Evolutionary conservation across 2,329 filamentous ascomycete species (phyloP).

Genomic region (Cryoendolithus antarcticus): DNA sequence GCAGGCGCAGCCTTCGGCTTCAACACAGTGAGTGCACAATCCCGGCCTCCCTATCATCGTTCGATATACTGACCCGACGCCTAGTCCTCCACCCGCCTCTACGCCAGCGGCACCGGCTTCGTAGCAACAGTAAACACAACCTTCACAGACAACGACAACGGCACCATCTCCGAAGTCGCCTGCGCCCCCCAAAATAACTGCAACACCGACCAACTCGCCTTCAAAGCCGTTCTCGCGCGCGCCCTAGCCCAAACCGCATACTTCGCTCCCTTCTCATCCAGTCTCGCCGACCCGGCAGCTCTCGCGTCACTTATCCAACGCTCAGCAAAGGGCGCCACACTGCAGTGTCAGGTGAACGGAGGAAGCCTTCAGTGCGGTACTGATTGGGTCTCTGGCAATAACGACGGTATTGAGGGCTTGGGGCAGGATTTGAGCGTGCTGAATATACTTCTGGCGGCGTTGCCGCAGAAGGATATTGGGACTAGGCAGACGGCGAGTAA

Average conservation of each 20-base stretch:
- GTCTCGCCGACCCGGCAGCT: constrained; percentile 1
- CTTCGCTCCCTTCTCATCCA: constrained; percentile 22
- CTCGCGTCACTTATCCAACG: constrained; percentile 15
- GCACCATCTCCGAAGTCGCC: constrained; percentile 52
- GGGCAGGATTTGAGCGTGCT: constrained; percentile 44
- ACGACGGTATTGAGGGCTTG: constrained; percentile 36
- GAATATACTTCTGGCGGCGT: constrained; percentile 31
- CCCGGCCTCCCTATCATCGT: constrained; percentile 1
- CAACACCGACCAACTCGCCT: constrained; percentile 59
- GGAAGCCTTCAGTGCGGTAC: constrained; percentile 28
- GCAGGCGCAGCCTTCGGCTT: constrained; percentile 53
- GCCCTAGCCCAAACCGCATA: constrained; percentile 25
- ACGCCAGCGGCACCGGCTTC: constrained; percentile 14
- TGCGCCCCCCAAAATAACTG: constrained; percentile 52
- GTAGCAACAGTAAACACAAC: constrained; percentile 4
- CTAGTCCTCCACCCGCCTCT: constrained; percentile 1
- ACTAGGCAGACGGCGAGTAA: too few relatives aligned
- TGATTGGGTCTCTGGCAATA: constrained; percentile 26
- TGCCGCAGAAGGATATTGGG: too few relatives aligned
- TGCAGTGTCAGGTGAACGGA: constrained; percentile 38
- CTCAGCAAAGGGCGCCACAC: constrained; percentile 42
- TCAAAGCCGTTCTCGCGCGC: constrained; percentile 54
- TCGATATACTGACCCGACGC: neutral
- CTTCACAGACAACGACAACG: constrained; percentile 40
- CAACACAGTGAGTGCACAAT: constrained; percentile 28